These are phyloP conservation scores for Chytriomyces sp. DNA, from an alignment of 192 early-diverging fungal species.

Conservation along the genomic window DNA sequence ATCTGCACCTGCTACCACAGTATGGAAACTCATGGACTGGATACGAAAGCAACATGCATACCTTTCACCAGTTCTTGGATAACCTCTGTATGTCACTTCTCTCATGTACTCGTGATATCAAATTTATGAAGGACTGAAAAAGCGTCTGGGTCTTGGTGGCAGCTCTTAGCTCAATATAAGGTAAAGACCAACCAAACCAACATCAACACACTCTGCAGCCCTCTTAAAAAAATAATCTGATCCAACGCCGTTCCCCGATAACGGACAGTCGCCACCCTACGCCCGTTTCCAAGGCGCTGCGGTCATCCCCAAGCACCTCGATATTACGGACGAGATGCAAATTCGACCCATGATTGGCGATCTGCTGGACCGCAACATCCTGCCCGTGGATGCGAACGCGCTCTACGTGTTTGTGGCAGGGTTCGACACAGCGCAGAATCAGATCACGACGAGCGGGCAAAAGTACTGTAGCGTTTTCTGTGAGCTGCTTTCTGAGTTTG, in stretches of 20 bases:
- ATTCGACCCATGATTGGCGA: constrained; percentile 11
- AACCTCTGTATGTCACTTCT: constrained; percentile 12
- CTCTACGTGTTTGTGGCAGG: constrained; percentile 27
- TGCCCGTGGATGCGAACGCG: constrained; percentile 16
- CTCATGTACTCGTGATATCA: not conserved
- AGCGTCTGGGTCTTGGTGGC: constrained; percentile 28
- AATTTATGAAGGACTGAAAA: not conserved
- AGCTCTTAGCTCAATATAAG: constrained; percentile 23
- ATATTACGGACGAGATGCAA: constrained; percentile 23
- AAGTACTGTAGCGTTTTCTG: constrained; percentile 29
- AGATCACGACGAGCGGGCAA: constrained; percentile 16
- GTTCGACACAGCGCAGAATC: constrained; percentile 9
- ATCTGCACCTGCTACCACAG: not conserved
- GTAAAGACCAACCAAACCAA: not conserved
- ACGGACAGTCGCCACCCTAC: constrained; percentile 3
- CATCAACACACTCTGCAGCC: not conserved
- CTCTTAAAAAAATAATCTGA: no score
- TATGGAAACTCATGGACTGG: constrained; percentile 29
- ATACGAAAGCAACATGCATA: constrained; percentile 5
- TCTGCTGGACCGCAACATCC: constrained; percentile 20
- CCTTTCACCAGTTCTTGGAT: constrained; percentile 21
- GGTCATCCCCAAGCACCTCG: constrained; percentile 6
- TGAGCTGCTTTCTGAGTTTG: not conserved
- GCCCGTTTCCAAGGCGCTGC: constrained; percentile 21
- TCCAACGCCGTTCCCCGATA: no score